Evolutionary conservation across 73 alveolate genomes (phyloP).

Genomic region (Effrenium voratum): DNA sequence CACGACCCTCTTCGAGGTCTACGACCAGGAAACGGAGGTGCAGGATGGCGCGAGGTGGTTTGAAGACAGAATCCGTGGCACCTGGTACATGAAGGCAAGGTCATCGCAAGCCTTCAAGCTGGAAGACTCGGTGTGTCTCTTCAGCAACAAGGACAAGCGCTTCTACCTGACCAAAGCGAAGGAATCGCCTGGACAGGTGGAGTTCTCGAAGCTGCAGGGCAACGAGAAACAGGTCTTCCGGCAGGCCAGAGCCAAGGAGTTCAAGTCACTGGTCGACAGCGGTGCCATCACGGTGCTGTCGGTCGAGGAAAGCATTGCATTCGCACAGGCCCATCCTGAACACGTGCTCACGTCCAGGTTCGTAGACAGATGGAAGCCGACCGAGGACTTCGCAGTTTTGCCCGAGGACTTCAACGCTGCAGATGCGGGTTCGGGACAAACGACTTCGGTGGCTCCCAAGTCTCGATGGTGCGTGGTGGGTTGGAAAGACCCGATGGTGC

Average conservation of each 20-base stretch:
- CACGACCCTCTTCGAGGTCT: no score
- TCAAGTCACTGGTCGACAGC: neutral
- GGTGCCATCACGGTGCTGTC: neutral
- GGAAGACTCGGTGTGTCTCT: neutral
- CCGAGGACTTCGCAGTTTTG: no score
- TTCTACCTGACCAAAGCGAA: constrained; percentile 1
- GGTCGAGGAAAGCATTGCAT: neutral
- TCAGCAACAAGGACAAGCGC: neutral
- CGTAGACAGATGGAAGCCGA: constrained; percentile 15
- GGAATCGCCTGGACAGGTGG: constrained; percentile 48
- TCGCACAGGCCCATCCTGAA: neutral
- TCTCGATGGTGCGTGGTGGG: neutral
- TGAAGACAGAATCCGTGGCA: no score
- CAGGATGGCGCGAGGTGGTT: no score
- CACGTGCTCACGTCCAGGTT: neutral
- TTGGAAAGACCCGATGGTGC: neutral
- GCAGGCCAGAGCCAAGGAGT: constrained; percentile 20
- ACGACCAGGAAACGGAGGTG: neutral
- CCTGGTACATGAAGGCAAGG: no score
- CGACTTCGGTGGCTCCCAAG: no score
- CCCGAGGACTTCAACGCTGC: no score
- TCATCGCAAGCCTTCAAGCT: no score
- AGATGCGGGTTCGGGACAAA: no score
- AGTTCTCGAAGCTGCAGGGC: neutral
- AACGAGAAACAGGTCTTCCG: neutral